A percentile compares a stretch with the other conserved stretches of the same genome.
Conservation (phyloP, 805 yeast species). For the Isabelozyma gotoi region DNA sequence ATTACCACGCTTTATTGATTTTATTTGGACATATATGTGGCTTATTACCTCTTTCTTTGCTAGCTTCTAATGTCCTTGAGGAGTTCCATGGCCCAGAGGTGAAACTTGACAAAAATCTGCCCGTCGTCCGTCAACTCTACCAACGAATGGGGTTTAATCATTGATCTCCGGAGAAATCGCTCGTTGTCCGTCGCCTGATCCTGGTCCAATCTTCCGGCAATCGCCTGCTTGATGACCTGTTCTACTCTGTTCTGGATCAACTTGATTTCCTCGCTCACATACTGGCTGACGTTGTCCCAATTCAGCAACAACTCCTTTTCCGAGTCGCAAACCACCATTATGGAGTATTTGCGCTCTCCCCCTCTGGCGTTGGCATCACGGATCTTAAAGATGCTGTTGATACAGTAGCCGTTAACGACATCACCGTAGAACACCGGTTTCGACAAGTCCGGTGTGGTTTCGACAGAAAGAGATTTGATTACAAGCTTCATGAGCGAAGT, state of each 20-base stretch:
- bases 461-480: slow-evolving; percentile 65
- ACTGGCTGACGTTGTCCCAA: slow-evolving; percentile 52
- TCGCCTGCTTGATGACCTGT: slow-evolving; percentile 6
- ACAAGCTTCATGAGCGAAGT: slow-evolving; percentile 58
- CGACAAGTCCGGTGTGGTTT: slow-evolving; percentile 56
- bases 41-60: no score
- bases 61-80: slow-evolving; percentile 33
- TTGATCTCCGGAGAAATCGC: slow-evolving; percentile 54
- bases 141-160: slow-evolving; percentile 55
- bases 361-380: slow-evolving; percentile 70
- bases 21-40: no score
- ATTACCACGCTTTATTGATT: no score
- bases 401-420: slow-evolving; percentile 56
- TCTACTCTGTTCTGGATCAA: slow-evolving; percentile 30
- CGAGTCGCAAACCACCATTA: slow-evolving; percentile 56
- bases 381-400: slow-evolving; percentile 60
- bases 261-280: slow-evolving; percentile 21
- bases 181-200: slow-evolving; percentile 35
- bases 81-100: slow-evolving; percentile 61
- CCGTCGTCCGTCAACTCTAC: slow-evolving; percentile 56
- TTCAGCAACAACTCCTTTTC: slow-evolving; percentile 52
- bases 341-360: slow-evolving; percentile 64
- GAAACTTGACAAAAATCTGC: slow-evolving; percentile 55
- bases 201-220: slow-evolving; percentile 21
- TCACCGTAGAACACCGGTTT: slow-evolving; percentile 68